Evolutionary conservation across 2,329 filamentous ascomycete genomes (phyloP), one percentile per base, ranked within the genome.

Genomic region (Trichoderma atroviride): DNA sequence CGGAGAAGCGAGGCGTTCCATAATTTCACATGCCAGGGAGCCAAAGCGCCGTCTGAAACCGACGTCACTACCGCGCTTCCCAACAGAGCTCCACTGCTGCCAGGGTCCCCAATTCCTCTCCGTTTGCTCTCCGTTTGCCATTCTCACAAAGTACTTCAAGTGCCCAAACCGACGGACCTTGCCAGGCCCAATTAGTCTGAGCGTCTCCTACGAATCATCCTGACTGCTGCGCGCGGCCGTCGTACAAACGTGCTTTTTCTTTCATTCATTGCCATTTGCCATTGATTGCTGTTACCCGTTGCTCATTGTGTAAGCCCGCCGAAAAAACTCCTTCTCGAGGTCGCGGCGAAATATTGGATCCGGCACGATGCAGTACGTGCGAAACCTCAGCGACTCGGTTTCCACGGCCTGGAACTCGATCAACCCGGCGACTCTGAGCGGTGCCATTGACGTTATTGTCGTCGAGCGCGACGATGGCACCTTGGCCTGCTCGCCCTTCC

Each of bases 351-450:
- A 71, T 72, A 73, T 24, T 57, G 27, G 10, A 35, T 24, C n/a
- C 22, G 56, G 75, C 78, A 84, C 80, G 72, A 98, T 98, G 96
- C 94, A 98, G 86, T 98, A 98, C 92, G 94, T 98, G 74, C 89
- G 96, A 75, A 97, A 94, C 78, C 88, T 98, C 76, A 96, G 93
- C 81, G 94, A 94, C 79, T 96, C 94, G 64, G 95, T 99, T 76
- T 97, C 94, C 75, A 97, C 96, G 83, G 95, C 96, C 80, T 99
- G 96, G 96, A 99, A 99, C 82, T 97, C 94, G 31, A 97, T 99
- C 86, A 99, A 99, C 81, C 96, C 96, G 62, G 94, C 96, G 56
- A 99, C 96, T 14, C 88, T 99, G 69, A 97, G 93, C 83, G 96
- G 96, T 77, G 96, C 96, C 77, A 98, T 99, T 83, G 96, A 99